A percentile compares a stretch with the other conserved stretches of the same genome.
Conservation (phyloP, 2,329 filamentous ascomycete genomes). For the Acarospora socialis region DNA sequence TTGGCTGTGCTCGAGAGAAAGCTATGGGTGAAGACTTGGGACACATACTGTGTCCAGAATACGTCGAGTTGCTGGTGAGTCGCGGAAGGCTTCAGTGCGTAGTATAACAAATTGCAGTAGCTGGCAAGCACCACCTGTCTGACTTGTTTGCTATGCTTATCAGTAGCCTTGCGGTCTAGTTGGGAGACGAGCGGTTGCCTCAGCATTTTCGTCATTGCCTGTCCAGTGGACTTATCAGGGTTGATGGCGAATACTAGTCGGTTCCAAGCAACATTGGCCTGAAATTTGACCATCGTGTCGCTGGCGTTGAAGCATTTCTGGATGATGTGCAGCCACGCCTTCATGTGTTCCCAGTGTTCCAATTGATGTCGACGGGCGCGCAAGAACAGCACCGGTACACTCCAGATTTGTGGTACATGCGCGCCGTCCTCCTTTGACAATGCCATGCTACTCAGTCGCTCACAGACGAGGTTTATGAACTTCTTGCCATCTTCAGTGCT, state of each 20-base stretch:
- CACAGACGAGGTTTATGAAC: constrained; percentile 56
- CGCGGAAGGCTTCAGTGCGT: constrained; percentile 58
- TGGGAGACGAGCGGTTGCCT: constrained; percentile 55
- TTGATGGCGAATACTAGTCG: constrained; percentile 64
- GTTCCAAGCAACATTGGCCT: constrained; percentile 77
- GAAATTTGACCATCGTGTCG: constrained; percentile 53
- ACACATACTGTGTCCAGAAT: constrained; percentile 66
- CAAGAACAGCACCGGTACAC: constrained; percentile 63
- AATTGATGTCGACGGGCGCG: constrained; percentile 45
- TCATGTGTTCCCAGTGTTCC: constrained; percentile 56
- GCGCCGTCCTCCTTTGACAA: constrained; percentile 42
- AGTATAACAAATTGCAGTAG: constrained; percentile 71
- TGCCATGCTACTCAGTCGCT: constrained; percentile 54
- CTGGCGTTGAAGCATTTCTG: constrained; percentile 72
- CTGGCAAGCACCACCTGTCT: constrained; percentile 52
- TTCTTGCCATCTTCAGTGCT: constrained; percentile 41
- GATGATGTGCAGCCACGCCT: constrained; percentile 62
- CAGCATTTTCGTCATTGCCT: constrained; percentile 47
- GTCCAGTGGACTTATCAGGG: constrained; percentile 43
- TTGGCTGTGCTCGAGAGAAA: constrained; percentile 37
- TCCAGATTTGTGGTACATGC: constrained; percentile 79
- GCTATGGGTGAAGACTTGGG: constrained; percentile 46
- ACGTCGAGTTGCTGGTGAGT: constrained; percentile 52
- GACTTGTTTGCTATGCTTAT: constrained; percentile 35
- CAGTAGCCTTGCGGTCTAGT: constrained; percentile 48